Conservation (phyloP, 495 filamentous ascomycete genomes). For the Bombardia bombarda region DNA sequence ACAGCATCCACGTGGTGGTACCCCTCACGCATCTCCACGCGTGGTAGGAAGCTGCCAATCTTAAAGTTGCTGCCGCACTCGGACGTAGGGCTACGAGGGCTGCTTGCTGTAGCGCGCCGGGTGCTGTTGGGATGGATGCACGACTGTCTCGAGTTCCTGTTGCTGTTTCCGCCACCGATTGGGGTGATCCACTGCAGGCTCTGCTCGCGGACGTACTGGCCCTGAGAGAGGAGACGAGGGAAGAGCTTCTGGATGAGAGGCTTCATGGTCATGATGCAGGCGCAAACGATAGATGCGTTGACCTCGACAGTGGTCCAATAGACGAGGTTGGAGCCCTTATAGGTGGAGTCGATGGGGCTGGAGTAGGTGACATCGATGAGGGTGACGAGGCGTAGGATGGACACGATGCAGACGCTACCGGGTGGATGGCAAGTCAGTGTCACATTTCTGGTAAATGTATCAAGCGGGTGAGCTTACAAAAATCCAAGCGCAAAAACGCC, state of each 20-base stretch:
- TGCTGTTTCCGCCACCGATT: too few relatives aligned
- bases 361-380: slow-evolving; percentile 10
- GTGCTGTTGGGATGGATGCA: too few relatives aligned
- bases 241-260: slow-evolving; percentile 19
- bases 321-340: slow-evolving; percentile 18
- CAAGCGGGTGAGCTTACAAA: slow-evolving; percentile 17
- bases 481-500: slow-evolving; percentile 23
- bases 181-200: slow-evolving; percentile 21
- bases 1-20: too few relatives aligned
- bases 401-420: slow-evolving; percentile 21
- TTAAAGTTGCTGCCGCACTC: background rate
- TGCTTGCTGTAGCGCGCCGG: background rate
- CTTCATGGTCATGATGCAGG: slow-evolving; percentile 25
- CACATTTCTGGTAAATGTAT: too few relatives aligned
- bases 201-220: slow-evolving; percentile 7
- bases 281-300: slow-evolving; percentile 20
- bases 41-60: background rate
- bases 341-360: slow-evolving; percentile 11
- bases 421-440: background rate
- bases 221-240: slow-evolving; percentile 12
- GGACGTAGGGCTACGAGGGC: background rate
- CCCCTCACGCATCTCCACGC: slow-evolving; percentile 2
- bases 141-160: slow-evolving; percentile 5
- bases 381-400: slow-evolving; percentile 15
- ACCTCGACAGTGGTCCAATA: slow-evolving; percentile 23